A percentile compares a stretch with the other conserved stretches of the same genome.
Conservation (phyloP, 164 flowering plant species). For the Sextonia rubra region DNA sequence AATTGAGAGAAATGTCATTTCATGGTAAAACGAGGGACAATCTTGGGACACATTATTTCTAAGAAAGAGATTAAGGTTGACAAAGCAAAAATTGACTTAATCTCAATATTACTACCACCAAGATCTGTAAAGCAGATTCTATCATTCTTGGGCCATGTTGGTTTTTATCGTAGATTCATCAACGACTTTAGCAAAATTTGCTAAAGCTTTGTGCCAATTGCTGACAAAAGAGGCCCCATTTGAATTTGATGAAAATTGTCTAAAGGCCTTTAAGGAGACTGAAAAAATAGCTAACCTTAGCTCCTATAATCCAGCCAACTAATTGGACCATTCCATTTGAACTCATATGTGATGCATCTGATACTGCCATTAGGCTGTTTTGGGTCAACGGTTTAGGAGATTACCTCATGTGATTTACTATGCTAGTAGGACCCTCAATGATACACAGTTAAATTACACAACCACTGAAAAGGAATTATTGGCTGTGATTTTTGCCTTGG, state of each 20-base stretch:
- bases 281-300: too few relatives aligned
- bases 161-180: not conserved
- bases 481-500: too few relatives aligned
- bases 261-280: not conserved
- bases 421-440: too few relatives aligned
- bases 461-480: too few relatives aligned
- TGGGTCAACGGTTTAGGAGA: too few relatives aligned
- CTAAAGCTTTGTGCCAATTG: not conserved
- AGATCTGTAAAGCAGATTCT: not conserved
- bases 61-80: not conserved
- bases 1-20: too few relatives aligned
- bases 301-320: not conserved
- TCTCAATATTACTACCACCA: not conserved
- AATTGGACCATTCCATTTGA: not conserved
- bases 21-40: not conserved
- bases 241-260: not conserved
- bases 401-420: too few relatives aligned
- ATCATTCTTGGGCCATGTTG: not conserved
- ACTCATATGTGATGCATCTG: too few relatives aligned
- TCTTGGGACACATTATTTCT: not conserved
- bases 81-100: not conserved
- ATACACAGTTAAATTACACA: too few relatives aligned
- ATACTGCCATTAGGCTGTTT: too few relatives aligned
- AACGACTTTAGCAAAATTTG: not conserved
- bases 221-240: not conserved